Evolutionary conservation across 345 rosid genomes (phyloP).

Genomic region (Lepidium aucheri): DNA sequence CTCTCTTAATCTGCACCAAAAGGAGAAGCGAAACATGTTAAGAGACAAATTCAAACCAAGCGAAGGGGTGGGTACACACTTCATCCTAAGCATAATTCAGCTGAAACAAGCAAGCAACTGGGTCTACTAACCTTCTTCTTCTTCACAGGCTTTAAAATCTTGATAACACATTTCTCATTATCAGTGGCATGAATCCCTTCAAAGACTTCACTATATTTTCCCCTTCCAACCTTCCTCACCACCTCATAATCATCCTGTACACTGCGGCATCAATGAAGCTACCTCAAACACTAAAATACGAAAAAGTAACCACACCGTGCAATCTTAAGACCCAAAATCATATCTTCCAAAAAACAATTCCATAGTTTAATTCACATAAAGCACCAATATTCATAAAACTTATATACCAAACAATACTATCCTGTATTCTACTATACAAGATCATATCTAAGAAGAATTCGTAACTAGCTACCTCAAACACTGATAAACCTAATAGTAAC

Average conservation of each 20-base stretch:
- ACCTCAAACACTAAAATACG: background rate
- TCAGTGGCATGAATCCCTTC: constrained; percentile 84
- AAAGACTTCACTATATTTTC: constrained; percentile 94
- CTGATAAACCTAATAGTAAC: too few species aligned
- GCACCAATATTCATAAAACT: background rate
- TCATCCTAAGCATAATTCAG: background rate
- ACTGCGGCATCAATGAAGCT: constrained; percentile 33
- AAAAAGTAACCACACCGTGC: background rate
- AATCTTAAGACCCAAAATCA: background rate
- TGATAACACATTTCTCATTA: constrained; percentile 78
- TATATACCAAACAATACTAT: too few species aligned
- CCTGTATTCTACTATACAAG: too few species aligned
- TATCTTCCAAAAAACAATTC: background rate
- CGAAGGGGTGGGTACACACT: background rate
- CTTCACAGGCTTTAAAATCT: constrained; percentile 96
- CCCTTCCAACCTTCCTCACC: constrained; percentile 93
- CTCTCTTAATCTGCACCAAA: constrained; percentile 82
- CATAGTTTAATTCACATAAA: background rate
- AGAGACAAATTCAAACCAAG: background rate
- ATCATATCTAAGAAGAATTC: too few species aligned
- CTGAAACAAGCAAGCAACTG: background rate
- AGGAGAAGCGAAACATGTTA: background rate
- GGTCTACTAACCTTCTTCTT: constrained; percentile 75
- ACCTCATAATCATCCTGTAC: constrained; percentile 96
- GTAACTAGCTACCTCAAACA: too few species aligned